Base-by-base conservation (phyloP, 176 grass and related monocot genomes). In the Hyparrhenia diplandra region DNA sequence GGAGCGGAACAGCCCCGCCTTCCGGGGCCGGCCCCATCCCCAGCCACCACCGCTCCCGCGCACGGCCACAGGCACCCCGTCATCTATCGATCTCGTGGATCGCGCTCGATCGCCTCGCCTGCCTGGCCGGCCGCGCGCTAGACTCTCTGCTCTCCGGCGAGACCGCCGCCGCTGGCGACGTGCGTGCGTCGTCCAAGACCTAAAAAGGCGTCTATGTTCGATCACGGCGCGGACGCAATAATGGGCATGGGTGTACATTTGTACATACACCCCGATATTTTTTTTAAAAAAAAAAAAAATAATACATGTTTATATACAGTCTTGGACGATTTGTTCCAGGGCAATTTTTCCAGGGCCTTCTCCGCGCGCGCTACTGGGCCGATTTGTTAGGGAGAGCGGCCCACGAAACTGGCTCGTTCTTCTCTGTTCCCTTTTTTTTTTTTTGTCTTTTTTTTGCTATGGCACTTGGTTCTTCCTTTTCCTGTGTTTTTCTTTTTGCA, bases 41-140 rank as follows among this genome's bases (percentile, higher is more conserved):
- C 76, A 35, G 40, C 51, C 40, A 55, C 25, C 23, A 2, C 41
- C 5, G 10, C 32, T 16, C 41, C 67, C 3, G 27, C 71, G 82
- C 87, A 89, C 42, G 82, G 76, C 87, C 87, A 89, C 41, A 88
- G 76, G 71, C 82, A 89, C 32, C 82, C 71, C 13, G 71, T 16
- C 82, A 84, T 88, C 46, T 18, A 4, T 40, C 17, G 57, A 82
- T 34, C 17, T 40, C 23, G n/a, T n/a, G n/a, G n/a, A n/a, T n/a
- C n/a, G n/a, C n/a, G n/a, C n/a, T n/a, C n/a, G n/a, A n/a, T n/a
- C n/a, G n/a, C n/a, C n/a, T n/a, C n/a, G n/a, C n/a, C n/a, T n/a
- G n/a, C n/a, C n/a, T n/a, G n/a, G n/a, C n/a, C n/a, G n/a, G n/a
- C n/a, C n/a, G n/a, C 25, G 25, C 10, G 36, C 31, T 58, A 5